phyloP scores from a whole-genome alignment of 441 rosid species.

The Macaranga tanarius region DNA sequence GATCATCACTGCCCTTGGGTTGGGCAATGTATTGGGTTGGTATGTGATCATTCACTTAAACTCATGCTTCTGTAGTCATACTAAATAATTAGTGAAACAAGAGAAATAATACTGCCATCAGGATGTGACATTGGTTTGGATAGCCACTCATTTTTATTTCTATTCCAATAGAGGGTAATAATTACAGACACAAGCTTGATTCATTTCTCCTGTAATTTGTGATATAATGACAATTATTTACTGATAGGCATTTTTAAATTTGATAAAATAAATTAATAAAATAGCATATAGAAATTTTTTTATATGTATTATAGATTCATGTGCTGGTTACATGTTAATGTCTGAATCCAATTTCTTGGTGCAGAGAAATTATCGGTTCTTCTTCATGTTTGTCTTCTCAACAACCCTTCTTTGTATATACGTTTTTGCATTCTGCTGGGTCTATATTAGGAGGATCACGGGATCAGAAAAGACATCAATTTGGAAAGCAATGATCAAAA shows the following conservation, averaged over 20 bases:
- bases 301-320: no score
- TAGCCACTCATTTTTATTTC: background rate
- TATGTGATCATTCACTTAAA: slow-evolving; percentile 30
- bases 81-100: background rate
- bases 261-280: background rate
- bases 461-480: slow-evolving; percentile 49
- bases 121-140: background rate
- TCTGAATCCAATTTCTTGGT: slow-evolving; percentile 27
- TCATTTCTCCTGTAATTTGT: background rate
- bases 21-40: slow-evolving; percentile 98
- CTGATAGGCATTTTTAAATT: background rate
- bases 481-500: slow-evolving; percentile 80
- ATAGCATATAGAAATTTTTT: no score
- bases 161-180: background rate
- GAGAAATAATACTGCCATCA: background rate
- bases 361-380: slow-evolving; percentile 98
- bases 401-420: slow-evolving; percentile 88
- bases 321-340: no score
- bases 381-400: slow-evolving; percentile 93
- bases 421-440: slow-evolving; percentile 95
- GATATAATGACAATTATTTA: background rate
- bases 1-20: slow-evolving; percentile 99
- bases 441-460: slow-evolving; percentile 71
- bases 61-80: background rate
- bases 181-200: slow-evolving; percentile 1